These are phyloP conservation scores for Torulaspora quercuum DNA, from an alignment of 805 yeast species.

Conservation along the genomic window DNA sequence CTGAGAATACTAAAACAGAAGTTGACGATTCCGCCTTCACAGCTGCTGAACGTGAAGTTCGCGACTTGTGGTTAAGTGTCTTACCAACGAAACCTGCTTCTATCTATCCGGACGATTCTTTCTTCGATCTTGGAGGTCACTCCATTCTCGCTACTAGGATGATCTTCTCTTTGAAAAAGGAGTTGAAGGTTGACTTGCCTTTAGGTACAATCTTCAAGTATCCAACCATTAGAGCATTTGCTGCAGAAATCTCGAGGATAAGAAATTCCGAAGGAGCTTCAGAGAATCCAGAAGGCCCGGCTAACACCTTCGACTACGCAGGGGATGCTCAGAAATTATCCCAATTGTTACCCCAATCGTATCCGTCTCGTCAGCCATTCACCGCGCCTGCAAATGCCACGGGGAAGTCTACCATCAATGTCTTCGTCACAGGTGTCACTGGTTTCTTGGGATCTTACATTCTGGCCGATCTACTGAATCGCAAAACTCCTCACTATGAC, in stretches of 20 bases:
- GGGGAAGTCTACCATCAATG: conserved; percentile 43
- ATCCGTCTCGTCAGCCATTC: conserved; percentile 42
- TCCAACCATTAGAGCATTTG: conserved; percentile 80
- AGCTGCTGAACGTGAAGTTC: conserved; percentile 60
- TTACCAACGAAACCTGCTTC: conserved; percentile 83
- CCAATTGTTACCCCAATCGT: conserved; percentile 42
- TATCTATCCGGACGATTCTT: conserved; percentile 74
- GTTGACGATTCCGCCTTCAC: conserved; percentile 55
- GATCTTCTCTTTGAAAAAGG: conserved; percentile 87
- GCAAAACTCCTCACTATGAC: conserved; percentile 41
- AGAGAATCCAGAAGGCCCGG: conserved; percentile 23
- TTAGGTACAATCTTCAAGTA: conserved; percentile 84
- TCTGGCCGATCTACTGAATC: conserved; percentile 66
- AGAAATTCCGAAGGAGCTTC: conserved; percentile 44
- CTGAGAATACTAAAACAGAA: conserved; percentile 45
- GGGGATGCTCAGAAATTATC: conserved; percentile 65
- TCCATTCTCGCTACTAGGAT: conserved; percentile 94
- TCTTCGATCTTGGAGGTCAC: conserved; percentile 97
- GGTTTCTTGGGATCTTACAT: conserved; percentile 95
- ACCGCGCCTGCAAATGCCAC: conserved; percentile 18
- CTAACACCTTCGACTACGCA: conserved; percentile 47
- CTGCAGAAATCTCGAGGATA: conserved; percentile 62
- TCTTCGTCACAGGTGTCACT: conserved; percentile 91
- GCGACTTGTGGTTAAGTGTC: conserved; percentile 80
- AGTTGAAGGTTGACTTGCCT: conserved; percentile 75